A percentile compares a stretch with the other conserved stretches of the same genome.
Evolutionary conservation across 441 rosid genomes (phyloP).

Genomic region (Populus hybrid): DNA sequence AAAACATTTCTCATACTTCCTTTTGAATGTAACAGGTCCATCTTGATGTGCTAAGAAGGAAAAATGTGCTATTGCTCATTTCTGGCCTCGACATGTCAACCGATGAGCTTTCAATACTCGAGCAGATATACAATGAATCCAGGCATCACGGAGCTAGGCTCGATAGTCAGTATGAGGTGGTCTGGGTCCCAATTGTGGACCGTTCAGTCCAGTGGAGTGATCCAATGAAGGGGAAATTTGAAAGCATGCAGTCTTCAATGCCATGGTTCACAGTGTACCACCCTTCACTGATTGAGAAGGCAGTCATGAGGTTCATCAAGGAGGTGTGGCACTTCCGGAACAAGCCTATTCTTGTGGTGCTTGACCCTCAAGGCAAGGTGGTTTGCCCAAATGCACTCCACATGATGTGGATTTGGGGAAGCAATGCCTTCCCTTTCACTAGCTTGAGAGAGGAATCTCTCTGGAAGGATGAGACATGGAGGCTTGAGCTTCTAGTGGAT

Average conservation of each 20-base stretch:
- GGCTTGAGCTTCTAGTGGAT: conserved; percentile 63
- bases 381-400: conserved; percentile 69
- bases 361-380: conserved; percentile 68
- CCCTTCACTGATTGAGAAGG: conserved; percentile 46
- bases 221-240: conserved; percentile 42
- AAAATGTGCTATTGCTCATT: conserved; percentile 61
- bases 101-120: conserved; percentile 61
- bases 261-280: conserved; percentile 67
- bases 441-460: conserved; percentile 48
- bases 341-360: conserved; percentile 71
- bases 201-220: conserved; percentile 39
- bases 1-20: not conserved
- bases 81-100: conserved; percentile 60
- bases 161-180: conserved; percentile 62
- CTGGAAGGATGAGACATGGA: conserved; percentile 66
- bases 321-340: conserved; percentile 66
- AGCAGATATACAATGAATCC: conserved; percentile 50
- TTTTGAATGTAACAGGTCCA: not conserved
- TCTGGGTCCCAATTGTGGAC: conserved; percentile 78
- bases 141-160: conserved; percentile 42
- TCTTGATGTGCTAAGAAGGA: conserved; percentile 55
- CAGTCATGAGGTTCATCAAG: conserved; percentile 47
- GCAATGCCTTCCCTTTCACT: conserved; percentile 74
- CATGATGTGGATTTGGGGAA: conserved; percentile 88
- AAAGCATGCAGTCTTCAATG: conserved; percentile 46